phyloP scores from a whole-genome alignment of 352 stramenopile genomes.

The Vaucheria bursata region DNA sequence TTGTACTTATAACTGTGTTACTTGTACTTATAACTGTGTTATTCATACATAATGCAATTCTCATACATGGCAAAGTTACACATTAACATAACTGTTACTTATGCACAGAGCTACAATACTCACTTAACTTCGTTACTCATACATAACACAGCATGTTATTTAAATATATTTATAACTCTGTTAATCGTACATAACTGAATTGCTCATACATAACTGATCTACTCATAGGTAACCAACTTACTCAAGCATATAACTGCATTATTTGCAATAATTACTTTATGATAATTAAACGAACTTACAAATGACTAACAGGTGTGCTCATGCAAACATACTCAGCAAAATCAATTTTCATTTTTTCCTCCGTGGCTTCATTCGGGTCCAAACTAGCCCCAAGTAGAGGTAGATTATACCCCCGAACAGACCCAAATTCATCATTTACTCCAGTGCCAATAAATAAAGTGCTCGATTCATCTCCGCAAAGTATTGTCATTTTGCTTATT shows the following conservation, averaged over 20 bases:
- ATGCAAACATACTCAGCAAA: conserved; percentile 69
- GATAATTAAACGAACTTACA: conserved; percentile 9
- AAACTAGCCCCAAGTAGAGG: conserved; percentile 56
- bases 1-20: no score
- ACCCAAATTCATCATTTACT: conserved; percentile 63
- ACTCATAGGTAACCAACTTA: conserved; percentile 10
- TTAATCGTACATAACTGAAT: no score
- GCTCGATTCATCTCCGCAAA: conserved; percentile 62
- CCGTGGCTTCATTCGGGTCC: background rate
- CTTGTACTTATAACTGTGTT: no score
- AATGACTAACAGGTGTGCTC: conserved; percentile 42
- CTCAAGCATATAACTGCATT: background rate
- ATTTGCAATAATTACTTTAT: background rate
- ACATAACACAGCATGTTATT: no score
- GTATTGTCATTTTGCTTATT: conserved; percentile 69
- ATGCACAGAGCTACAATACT: no score
- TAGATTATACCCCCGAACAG: conserved; percentile 72
- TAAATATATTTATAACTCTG: no score
- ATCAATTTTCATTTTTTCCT: background rate
- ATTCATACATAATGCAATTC: no score
- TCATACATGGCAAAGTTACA: no score
- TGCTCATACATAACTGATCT: conserved; percentile 17
- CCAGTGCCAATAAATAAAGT: conserved; percentile 73
- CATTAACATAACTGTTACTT: no score
- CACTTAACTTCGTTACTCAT: no score